Base-by-base conservation (phyloP, 805 yeast species). In the Nakazawaea anatomiae region DNA sequence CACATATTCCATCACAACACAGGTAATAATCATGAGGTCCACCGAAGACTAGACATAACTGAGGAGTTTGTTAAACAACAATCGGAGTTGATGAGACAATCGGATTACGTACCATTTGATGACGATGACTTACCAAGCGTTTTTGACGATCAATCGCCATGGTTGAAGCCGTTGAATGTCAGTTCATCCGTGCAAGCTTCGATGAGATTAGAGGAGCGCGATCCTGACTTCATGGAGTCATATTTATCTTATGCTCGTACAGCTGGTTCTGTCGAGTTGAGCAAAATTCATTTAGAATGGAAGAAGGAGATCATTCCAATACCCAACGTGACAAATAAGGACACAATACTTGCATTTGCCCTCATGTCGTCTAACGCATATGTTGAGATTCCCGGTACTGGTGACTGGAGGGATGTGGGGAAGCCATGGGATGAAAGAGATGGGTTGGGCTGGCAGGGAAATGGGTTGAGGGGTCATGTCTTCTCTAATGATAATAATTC, bases 301-400 rank as follows among this genome's bases (percentile, higher is more conserved):
- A 67, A 66, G 12, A 76, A 75, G 42, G 75, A 72, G n/a, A 69
- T 70, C 1, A 73, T 84, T 1, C 48, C 71, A 1, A 76, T 86
- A 1, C 99, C 99, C 0, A 80, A 94, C 57, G 69, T 92, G 7
- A 70, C 81, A 1, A 96, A 91, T 65, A 77, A 77, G 48, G 81
- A 80, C 39, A 88, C 97, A 0, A 64, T 92, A 3, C 71, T 91
- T 2, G 70, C 87, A 1, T 68, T 92, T 41, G 98, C 97, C 0
- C 66, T 83, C 48, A 87, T 92, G 81, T 82, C 96, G 0, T 87
- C 96, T 1, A 87, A 94, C 64, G 97, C 98, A 2, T 94, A 92
- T 62, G 96, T 89, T 3, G 76, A 78, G 44, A 69, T 80, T 32
- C 97, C 97, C 3, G 61, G 69, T 5, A 78, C 82, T 28, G 91